Percentiles rank a stretch among this genome's conserved stretches.
Conservation (phyloP, 192 early-diverging fungal genomes). For the Umbelopsis ramanniana region DNA sequence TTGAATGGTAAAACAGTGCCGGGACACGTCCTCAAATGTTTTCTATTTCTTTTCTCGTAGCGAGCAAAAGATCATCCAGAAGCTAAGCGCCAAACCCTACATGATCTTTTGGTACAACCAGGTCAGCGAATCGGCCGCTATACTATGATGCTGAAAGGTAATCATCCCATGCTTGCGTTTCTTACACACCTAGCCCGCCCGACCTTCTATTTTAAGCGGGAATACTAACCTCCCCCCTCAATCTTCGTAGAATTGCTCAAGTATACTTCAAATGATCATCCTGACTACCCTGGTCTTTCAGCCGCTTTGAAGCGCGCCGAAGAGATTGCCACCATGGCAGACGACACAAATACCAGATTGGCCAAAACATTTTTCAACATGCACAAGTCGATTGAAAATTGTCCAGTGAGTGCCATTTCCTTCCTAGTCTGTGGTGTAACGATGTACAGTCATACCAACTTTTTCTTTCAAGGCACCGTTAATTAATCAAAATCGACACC, state of each 20-base stretch:
- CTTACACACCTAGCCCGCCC: no score
- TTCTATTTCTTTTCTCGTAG: conserved; percentile 1
- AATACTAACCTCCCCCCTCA: background rate
- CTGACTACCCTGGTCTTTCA: conserved; percentile 21
- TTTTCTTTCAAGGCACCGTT: conserved; percentile 18
- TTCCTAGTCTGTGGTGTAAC: conserved; percentile 5
- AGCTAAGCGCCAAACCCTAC: conserved; percentile 55
- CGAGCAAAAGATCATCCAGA: conserved; percentile 59
- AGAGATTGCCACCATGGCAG: conserved; percentile 29
- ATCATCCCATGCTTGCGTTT: background rate
- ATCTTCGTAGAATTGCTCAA: conserved; percentile 14
- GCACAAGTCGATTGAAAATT: conserved; percentile 24
- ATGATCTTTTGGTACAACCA: conserved; percentile 24
- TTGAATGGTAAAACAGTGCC: background rate
- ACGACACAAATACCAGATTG: conserved; percentile 25
- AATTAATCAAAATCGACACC: conserved; percentile 28
- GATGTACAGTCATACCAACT: conserved; percentile 8
- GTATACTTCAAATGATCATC: conserved; percentile 14
- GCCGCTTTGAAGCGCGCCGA: conserved; percentile 1
- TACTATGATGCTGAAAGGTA: conserved; percentile 24
- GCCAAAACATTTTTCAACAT: conserved; percentile 26
- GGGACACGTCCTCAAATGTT: background rate
- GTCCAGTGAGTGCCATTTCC: conserved; percentile 25
- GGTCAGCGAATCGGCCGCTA: conserved; percentile 31
- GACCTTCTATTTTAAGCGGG: background rate